Evolutionary conservation across 73 alveolate species (phyloP).

Genomic region (Symbiodinium natans): DNA sequence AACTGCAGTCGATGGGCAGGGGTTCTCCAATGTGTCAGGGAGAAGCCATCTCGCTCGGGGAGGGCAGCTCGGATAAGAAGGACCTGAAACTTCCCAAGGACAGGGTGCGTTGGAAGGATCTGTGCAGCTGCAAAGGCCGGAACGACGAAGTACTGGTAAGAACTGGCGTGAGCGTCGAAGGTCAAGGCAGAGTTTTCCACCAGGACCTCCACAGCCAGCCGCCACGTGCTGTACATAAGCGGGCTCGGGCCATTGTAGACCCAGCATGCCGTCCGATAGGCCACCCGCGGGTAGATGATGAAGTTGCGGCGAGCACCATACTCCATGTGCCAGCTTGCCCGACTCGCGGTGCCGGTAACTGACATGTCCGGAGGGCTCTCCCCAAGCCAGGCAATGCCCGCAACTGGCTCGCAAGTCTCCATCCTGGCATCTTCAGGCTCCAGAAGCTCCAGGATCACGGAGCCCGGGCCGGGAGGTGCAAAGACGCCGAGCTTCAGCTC

Average conservation of each 20-base stretch:
- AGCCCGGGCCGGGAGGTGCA: background rate
- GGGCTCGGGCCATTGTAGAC: slow-evolving; percentile 60
- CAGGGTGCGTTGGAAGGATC: slow-evolving; percentile 15
- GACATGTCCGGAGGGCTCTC: background rate
- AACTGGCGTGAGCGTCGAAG: slow-evolving; percentile 1
- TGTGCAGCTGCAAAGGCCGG: slow-evolving; percentile 31
- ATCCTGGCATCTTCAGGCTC: background rate
- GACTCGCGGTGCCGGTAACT: background rate
- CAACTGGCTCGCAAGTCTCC: slow-evolving; percentile 1
- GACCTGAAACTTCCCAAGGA: slow-evolving; percentile 21
- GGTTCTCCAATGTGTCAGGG: slow-evolving; percentile 33
- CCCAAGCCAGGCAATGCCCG: slow-evolving; percentile 1
- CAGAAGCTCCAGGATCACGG: slow-evolving; percentile 17
- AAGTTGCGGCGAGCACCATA: background rate
- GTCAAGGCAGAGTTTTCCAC: background rate
- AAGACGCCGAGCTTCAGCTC: slow-evolving; percentile 4
- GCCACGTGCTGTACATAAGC: slow-evolving; percentile 33
- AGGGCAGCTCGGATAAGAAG: background rate
- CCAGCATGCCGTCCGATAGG: slow-evolving; percentile 10
- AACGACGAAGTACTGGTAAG: slow-evolving; percentile 24
- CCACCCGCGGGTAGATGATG: background rate
- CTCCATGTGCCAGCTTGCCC: background rate
- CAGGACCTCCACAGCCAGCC: background rate
- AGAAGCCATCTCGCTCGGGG: slow-evolving; percentile 58
- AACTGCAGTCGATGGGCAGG: slow-evolving; percentile 32